A percentile compares a stretch with the other conserved stretches of the same genome.
Evolutionary conservation across 805 yeast genomes (phyloP).

Genomic region (Pichia paraexigua): DNA sequence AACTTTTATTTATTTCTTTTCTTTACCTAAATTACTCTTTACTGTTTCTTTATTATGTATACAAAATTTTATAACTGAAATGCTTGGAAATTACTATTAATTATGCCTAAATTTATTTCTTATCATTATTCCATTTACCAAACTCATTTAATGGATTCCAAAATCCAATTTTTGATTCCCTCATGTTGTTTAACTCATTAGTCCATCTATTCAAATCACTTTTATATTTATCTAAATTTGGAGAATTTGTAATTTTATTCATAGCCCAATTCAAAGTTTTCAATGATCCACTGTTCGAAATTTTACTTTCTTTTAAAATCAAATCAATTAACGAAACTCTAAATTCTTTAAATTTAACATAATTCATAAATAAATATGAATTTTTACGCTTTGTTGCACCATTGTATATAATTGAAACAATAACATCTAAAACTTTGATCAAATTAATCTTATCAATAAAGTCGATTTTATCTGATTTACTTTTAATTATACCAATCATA

Average conservation of each 20-base stretch:
- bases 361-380: conserved; percentile 10
- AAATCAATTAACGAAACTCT: conserved; percentile 16
- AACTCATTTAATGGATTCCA: conserved; percentile 13
- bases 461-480: background rate
- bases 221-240: conserved; percentile 8
- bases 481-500: conserved; percentile 18
- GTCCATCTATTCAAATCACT: conserved; percentile 17
- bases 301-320: conserved; percentile 17
- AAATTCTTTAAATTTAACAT: conserved; percentile 12
- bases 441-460: conserved; percentile 11
- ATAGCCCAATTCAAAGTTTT: conserved; percentile 22
- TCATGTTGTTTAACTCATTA: conserved; percentile 17
- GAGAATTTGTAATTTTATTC: conserved; percentile 14
- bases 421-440: conserved; percentile 18
- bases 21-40: background rate
- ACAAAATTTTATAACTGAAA: background rate
- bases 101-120: background rate
- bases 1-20: background rate
- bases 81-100: background rate
- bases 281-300: conserved; percentile 16
- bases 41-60: background rate
- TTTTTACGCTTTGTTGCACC: conserved; percentile 9
- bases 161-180: conserved; percentile 17
- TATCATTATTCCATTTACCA: conserved; percentile 3
- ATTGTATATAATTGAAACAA: conserved; percentile 14